A percentile compares a stretch with the other conserved stretches of the same genome.
These are phyloP conservation scores for Moesziomyces aphidis DNA, from an alignment of 1,284 basidiomycete genomes.

Conservation along the genomic window DNA sequence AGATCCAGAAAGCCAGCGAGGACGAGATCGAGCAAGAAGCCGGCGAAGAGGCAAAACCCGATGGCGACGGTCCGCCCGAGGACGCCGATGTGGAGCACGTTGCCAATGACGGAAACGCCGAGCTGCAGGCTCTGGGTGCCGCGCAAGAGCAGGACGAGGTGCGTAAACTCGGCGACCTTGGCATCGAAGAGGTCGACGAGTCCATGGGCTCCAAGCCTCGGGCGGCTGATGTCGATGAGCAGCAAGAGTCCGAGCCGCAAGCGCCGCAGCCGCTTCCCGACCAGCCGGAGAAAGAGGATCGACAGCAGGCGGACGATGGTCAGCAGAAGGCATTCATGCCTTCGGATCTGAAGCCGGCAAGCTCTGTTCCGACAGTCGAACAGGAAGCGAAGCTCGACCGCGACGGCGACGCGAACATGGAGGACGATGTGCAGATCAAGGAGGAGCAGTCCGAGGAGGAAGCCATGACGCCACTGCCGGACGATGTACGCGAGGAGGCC, in stretches of 20 bases:
- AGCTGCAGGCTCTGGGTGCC: constrained; percentile 90
- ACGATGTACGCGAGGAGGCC: constrained; percentile 50
- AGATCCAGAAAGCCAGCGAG: constrained; percentile 77
- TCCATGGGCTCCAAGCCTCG: constrained; percentile 67
- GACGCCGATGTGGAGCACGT: constrained; percentile 79
- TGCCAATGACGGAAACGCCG: constrained; percentile 76
- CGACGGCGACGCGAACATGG: constrained; percentile 40
- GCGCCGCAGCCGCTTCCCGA: constrained; percentile 50
- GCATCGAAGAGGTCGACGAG: constrained; percentile 59
- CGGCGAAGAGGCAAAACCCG: constrained; percentile 68
- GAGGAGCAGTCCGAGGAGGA: constrained; percentile 68
- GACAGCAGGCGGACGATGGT: constrained; percentile 54
- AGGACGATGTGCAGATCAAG: constrained; percentile 72
- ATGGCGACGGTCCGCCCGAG: constrained; percentile 70
- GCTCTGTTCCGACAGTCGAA: constrained; percentile 21
- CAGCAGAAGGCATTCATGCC: constrained; percentile 58
- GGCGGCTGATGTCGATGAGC: constrained; percentile 26
- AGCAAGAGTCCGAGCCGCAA: constrained; percentile 26
- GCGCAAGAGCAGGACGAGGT: constrained; percentile 75
- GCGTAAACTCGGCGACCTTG: constrained; percentile 74
- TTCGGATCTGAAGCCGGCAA: constrained; percentile 47
- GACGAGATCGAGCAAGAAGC: constrained; percentile 66
- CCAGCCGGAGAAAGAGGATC: constrained; percentile 62
- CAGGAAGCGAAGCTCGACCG: constrained; percentile 34
- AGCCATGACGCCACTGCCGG: constrained; percentile 54